Base-by-base conservation (phyloP, 192 early-diverging fungal species). In the Dispira simplex region DNA sequence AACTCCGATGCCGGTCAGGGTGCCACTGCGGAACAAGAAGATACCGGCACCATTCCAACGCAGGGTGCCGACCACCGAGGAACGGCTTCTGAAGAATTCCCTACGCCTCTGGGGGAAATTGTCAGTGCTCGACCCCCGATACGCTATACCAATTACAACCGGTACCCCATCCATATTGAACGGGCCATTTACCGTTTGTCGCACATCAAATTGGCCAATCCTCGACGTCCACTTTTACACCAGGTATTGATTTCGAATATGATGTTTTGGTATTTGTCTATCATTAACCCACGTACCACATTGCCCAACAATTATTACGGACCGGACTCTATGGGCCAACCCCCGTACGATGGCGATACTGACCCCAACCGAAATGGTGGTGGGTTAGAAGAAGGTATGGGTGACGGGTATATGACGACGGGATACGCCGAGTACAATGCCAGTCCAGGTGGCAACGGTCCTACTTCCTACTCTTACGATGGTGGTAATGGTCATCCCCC, bases 201-300 rank as follows among this genome's bases (percentile, higher is more conserved):
- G 1, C 84, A 85, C 26, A 81, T 85, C 10, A 89, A 89, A 67
- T 69, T 89, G 52, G 85, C 87, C 21, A 89, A 86, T 59, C 83
- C 87, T 32, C 73, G 87, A 25, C 79, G 87, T 3, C 87, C 87
- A 21, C 68, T 89, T 20, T 70, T 83, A 21, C 81, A 89, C 44
- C 87, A 89, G 68, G 87, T 89, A 16, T 64, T 86, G 64, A 77
- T 89, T 48, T 86, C 87, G 25, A 89, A 89, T 58, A 81, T 86
- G 79, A 84, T 89, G 82, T 86, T 89, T 67, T 89, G 87, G 87
- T 89, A 89, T 68, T 69, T 89, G 49, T 83, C 82, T 39, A 77
- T 86, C 6, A 81, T 86, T 53, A 83, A 85, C 62, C 80, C 80
- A 18, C 76, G 64, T 65, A 67, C 39, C 72, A 73, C 54, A 64